A percentile compares a stretch with the other conserved stretches of the same genome.
Conservation (phyloP, 1,284 basidiomycete species). For the Ceratorhiza oryzae-sativae region DNA sequence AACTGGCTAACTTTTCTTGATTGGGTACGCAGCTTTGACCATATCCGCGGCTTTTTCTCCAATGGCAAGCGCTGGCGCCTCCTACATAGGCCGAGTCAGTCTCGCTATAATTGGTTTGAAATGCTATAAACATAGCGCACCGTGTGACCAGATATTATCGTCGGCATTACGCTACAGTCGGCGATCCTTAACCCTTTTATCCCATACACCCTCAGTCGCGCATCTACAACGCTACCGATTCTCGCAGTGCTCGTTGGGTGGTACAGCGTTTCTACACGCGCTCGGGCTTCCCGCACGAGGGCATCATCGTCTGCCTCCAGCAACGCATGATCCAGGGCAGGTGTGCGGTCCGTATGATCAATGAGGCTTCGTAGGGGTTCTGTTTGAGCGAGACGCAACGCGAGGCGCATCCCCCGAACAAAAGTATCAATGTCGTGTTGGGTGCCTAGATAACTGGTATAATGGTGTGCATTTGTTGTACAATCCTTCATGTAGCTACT, state of each 20-base stretch:
- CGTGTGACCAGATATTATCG: too few relatives aligned
- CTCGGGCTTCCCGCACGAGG: constrained; percentile 52
- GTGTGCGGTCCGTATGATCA: constrained; percentile 45
- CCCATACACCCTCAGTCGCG: too few relatives aligned
- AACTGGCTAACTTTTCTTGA: too few relatives aligned
- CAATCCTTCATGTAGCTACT: neutral
- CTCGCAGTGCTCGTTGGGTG: constrained; percentile 65
- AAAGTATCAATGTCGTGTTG: constrained; percentile 40
- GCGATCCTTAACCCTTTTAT: too few relatives aligned
- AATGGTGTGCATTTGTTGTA: neutral
- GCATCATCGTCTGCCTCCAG: constrained; percentile 47
- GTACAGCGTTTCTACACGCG: constrained; percentile 64
- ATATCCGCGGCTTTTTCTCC: too few relatives aligned
- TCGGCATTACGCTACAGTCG: too few relatives aligned
- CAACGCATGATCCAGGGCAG: constrained; percentile 47
- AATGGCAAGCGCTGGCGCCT: too few relatives aligned
- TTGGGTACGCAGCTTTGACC: too few relatives aligned
- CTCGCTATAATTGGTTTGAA: too few relatives aligned
- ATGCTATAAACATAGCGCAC: too few relatives aligned
- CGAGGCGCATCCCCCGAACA: constrained; percentile 38
- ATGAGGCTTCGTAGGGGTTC: constrained; percentile 41
- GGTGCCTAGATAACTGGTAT: constrained; percentile 34
- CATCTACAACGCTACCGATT: constrained; percentile 64
- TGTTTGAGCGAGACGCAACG: constrained; percentile 35
- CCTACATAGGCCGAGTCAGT: too few relatives aligned